Percentiles rank a stretch among this genome's conserved stretches.
phyloP scores from a whole-genome alignment of 345 rosid species.

The Hibiscus tridactylites region DNA sequence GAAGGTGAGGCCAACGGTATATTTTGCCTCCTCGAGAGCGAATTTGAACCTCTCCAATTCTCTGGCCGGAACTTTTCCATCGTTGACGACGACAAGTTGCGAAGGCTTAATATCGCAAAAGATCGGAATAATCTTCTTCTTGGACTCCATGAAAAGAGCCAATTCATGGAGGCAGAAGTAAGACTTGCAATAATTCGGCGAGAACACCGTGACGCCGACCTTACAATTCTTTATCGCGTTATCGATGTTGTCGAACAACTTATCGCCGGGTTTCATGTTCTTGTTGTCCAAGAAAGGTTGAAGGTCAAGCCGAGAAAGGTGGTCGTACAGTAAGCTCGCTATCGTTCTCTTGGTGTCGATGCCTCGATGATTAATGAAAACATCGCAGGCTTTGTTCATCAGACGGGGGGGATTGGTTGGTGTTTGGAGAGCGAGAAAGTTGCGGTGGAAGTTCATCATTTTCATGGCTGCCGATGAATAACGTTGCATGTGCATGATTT shows the following conservation, averaged over 20 bases:
- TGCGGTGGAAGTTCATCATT: constrained; percentile 1
- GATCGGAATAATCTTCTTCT: constrained; percentile 59
- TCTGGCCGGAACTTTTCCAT: constrained; percentile 23
- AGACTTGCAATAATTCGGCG: constrained; percentile 55
- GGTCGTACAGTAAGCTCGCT: constrained; percentile 50
- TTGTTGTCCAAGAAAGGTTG: constrained; percentile 62
- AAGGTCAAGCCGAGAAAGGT: constrained; percentile 30
- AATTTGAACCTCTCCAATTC: constrained; percentile 38
- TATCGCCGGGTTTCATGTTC: constrained; percentile 74
- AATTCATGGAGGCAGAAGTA: constrained; percentile 64
- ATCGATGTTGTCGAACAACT: constrained; percentile 53
- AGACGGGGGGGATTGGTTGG: background rate
- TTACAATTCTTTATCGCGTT: constrained; percentile 38
- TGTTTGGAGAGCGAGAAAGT: constrained; percentile 1
- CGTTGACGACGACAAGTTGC: constrained; percentile 34
- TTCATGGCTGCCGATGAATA: background rate
- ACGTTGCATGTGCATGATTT: constrained; percentile 4
- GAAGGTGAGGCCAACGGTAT: constrained; percentile 55
- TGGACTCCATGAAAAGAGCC: constrained; percentile 59
- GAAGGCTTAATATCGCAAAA: constrained; percentile 74
- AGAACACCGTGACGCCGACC: constrained; percentile 52
- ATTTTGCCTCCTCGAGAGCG: constrained; percentile 68
- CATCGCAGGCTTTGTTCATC: constrained; percentile 24
- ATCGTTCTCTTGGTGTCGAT: constrained; percentile 57
- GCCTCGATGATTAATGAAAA: constrained; percentile 71